These are phyloP conservation scores for Theobroma cacao DNA, from an alignment of 345 rosid genomes.

Conservation along the genomic window DNA sequence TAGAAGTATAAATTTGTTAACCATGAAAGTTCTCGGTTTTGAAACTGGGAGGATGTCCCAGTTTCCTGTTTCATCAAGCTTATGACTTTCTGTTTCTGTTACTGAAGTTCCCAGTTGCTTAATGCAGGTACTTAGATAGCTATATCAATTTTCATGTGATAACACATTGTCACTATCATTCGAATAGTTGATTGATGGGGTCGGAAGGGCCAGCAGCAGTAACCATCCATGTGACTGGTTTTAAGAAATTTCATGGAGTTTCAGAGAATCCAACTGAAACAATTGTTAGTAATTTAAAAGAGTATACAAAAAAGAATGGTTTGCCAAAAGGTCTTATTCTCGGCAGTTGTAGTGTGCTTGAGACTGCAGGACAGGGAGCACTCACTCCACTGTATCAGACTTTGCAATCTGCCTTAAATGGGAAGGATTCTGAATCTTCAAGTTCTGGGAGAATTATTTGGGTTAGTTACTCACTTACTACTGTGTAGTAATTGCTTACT, in stretches of 20 bases:
- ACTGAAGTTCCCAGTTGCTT: constrained; percentile 15
- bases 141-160: constrained; percentile 18
- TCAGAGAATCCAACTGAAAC: constrained; percentile 93
- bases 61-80: constrained; percentile 3
- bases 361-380: constrained; percentile 92
- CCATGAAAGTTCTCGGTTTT: not conserved
- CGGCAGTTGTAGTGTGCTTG: constrained; percentile 79
- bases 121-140: constrained; percentile 20
- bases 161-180: constrained; percentile 10
- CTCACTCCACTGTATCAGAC: constrained; percentile 53
- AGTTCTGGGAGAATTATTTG: constrained; percentile 53
- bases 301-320: constrained; percentile 65
- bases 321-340: constrained; percentile 68
- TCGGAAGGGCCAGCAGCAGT: constrained; percentile 87
- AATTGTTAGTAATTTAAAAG: constrained; percentile 62
- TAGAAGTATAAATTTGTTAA: not conserved
- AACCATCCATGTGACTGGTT: constrained; percentile 86
- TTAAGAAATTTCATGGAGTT: constrained; percentile 98
- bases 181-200: constrained; percentile 52
- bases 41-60: not conserved
- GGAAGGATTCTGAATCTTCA: constrained; percentile 48
- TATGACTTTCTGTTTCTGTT: not conserved
- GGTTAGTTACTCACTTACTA: constrained; percentile 45
- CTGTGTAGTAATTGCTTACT: not conserved
- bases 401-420: constrained; percentile 49